Conservation (phyloP, 2,329 filamentous ascomycete species). For the Cladosporium sp. region DNA sequence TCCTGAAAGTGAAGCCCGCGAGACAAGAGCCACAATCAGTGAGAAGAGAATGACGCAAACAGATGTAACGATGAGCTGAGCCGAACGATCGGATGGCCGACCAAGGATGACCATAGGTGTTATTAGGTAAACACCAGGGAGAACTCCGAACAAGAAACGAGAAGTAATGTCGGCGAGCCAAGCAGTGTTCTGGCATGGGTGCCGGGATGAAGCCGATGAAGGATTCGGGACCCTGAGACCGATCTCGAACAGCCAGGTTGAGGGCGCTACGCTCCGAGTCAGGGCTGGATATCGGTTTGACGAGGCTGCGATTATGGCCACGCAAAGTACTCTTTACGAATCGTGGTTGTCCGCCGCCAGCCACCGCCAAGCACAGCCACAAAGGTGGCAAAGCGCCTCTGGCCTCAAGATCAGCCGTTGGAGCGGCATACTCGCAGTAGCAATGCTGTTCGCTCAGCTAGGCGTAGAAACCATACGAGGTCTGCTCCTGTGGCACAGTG, state of each 20-base stretch:
- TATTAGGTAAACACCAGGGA: no score
- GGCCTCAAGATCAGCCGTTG: conserved; percentile 5
- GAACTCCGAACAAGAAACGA: no score
- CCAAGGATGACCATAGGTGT: no score
- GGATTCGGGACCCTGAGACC: neutral
- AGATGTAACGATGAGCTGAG: no score
- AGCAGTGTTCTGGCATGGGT: no score
- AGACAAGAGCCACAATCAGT: no score
- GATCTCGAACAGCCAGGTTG: neutral
- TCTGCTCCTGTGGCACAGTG: neutral
- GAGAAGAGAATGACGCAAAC: no score
- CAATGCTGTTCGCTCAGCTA: conserved; percentile 4
- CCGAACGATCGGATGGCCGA: no score
- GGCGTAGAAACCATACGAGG: conserved; percentile 3
- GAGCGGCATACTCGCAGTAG: neutral
- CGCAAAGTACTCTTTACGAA: neutral
- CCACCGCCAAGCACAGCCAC: neutral
- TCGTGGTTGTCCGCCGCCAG: neutral
- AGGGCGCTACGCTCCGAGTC: neutral
- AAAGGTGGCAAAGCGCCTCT: neutral
- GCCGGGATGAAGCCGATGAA: no score
- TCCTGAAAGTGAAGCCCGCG: no score
- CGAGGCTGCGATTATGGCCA: neutral
- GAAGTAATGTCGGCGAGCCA: no score
- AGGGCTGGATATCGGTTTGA: neutral